Evolutionary conservation across 352 stramenopile species (phyloP).

Genomic region (Elongisporangium undulatum): DNA sequence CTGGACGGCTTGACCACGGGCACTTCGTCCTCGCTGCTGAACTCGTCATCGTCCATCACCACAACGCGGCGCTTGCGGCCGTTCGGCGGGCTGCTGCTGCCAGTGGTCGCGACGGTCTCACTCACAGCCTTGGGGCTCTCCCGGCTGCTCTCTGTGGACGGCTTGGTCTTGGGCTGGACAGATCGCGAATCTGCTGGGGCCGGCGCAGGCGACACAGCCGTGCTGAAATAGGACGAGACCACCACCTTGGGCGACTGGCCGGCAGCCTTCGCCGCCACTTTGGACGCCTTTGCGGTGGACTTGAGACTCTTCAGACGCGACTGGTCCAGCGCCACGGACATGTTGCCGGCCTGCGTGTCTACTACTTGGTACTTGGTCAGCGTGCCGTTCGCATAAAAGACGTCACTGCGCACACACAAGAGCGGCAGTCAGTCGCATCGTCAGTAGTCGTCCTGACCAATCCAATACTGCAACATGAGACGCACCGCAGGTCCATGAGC

Average conservation of each 20-base stretch:
- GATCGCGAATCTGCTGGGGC: not conserved
- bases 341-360: slow-evolving; percentile 26
- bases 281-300: not conserved
- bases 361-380: slow-evolving; percentile 84
- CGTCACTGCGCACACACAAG: slow-evolving; percentile 25
- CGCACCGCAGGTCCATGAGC: slow-evolving; percentile 49
- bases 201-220: not conserved
- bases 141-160: slow-evolving; percentile 2
- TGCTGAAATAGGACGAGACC: slow-evolving; percentile 39
- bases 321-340: slow-evolving; percentile 17
- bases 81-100: slow-evolving; percentile 7
- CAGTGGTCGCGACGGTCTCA: slow-evolving; percentile 12
- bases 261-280: not conserved
- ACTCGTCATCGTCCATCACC: slow-evolving; percentile 23
- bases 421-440: slow-evolving; percentile 1
- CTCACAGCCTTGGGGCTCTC: slow-evolving; percentile 27
- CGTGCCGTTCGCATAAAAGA: slow-evolving; percentile 81
- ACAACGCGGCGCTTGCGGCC: slow-evolving; percentile 17
- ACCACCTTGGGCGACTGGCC: slow-evolving; percentile 13
- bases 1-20: slow-evolving; percentile 3
- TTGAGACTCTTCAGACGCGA: not conserved
- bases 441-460: slow-evolving; percentile 1
- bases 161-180: not conserved
- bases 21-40: slow-evolving; percentile 29
- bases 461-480: not conserved